These are phyloP conservation scores for Eucalyptus caleyi DNA, from an alignment of 345 rosid species.

Conservation along the genomic window DNA sequence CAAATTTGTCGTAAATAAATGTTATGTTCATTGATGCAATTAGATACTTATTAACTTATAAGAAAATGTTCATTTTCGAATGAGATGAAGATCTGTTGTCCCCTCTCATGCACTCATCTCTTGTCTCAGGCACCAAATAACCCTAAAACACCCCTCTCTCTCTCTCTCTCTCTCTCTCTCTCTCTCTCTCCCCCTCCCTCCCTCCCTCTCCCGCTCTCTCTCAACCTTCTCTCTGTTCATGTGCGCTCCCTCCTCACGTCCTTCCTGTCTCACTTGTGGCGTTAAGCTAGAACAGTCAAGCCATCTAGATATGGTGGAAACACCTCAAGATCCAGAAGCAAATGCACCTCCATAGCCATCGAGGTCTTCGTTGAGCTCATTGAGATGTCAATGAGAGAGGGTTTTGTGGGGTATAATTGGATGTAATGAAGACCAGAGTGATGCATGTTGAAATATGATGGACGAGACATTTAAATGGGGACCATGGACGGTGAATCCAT, in stretches of 20 bases:
- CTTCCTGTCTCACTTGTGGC: neutral
- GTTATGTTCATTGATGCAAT: neutral
- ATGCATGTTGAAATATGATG: neutral
- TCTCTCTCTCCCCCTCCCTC: accelerated
- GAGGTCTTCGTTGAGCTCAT: neutral
- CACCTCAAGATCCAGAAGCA: neutral
- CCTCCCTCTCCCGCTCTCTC: neutral
- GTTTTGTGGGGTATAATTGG: neutral
- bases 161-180: no score
- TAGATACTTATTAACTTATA: neutral
- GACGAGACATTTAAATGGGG: neutral
- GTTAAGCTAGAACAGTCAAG: neutral
- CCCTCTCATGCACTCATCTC: no score
- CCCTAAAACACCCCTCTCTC: neutral
- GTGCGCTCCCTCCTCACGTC: neutral
- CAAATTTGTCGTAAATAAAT: neutral
- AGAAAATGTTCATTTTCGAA: neutral
- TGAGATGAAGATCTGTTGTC: neutral
- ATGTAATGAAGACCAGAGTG: neutral
- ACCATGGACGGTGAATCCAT: neutral
- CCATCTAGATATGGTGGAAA: neutral
- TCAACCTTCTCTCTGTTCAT: neutral
- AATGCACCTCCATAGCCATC: neutral
- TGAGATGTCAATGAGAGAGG: neutral
- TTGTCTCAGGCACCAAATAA: no score